phyloP scores from a whole-genome alignment of 2,329 filamentous ascomycete genomes.

The Neonectria ditissima region DNA sequence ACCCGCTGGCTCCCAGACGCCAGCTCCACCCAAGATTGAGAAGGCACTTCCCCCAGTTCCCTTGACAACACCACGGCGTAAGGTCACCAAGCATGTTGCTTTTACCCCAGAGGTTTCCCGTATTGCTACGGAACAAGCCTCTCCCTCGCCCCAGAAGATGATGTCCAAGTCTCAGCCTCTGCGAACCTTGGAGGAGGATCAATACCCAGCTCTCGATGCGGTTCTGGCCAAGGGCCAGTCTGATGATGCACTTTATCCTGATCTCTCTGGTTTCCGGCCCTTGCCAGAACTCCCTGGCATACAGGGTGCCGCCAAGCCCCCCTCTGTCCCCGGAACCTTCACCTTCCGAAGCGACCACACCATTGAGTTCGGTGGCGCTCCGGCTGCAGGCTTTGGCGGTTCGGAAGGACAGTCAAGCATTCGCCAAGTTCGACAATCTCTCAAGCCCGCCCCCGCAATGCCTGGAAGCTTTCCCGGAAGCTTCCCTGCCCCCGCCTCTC shows the following conservation, averaged over 20 bases:
- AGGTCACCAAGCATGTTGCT: conserved; percentile 77
- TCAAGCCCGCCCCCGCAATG: conserved; percentile 58
- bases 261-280: conserved; percentile 59
- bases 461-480: conserved; percentile 70
- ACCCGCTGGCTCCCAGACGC: conserved; percentile 60
- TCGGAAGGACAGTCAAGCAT: conserved; percentile 70
- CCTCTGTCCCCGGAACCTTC: conserved; percentile 68
- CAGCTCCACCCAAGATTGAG: conserved; percentile 58
- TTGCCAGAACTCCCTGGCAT: conserved; percentile 45
- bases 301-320: conserved; percentile 43
- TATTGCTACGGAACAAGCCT: conserved; percentile 55
- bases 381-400: conserved; percentile 65
- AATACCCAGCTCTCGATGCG: conserved; percentile 48
- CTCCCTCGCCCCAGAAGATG: conserved; percentile 68
- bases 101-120: conserved; percentile 80
- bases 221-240: conserved; percentile 43
- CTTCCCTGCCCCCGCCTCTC: conserved; percentile 58
- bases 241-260: conserved; percentile 63
- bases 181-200: conserved; percentile 35
- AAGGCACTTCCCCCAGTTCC: conserved; percentile 65
- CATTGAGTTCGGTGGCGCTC: conserved; percentile 65
- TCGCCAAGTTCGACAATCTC: conserved; percentile 68
- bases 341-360: conserved; percentile 76
- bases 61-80: conserved; percentile 75
- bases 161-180: conserved; percentile 58